Evolutionary conservation across 2,329 filamentous ascomycete genomes (phyloP).

Genomic region (Tricladium varicosporioides): DNA sequence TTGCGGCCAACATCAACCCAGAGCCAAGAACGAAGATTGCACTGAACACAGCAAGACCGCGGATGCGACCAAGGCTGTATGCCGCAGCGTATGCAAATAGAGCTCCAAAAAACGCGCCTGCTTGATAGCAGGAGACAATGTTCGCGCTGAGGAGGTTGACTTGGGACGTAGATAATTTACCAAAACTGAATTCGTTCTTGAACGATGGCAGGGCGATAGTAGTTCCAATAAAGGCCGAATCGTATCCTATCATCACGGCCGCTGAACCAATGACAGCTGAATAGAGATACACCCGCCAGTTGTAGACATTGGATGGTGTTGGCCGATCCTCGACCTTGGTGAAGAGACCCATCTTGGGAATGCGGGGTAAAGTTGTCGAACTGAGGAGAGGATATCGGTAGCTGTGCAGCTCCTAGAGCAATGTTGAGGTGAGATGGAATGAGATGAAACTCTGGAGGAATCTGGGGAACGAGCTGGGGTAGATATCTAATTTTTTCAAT

Average conservation of each 20-base stretch:
- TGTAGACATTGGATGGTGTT: conserved; percentile 57
- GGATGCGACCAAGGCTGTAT: conserved; percentile 66
- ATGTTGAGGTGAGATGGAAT: too few relatives aligned
- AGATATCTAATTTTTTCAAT: not conserved
- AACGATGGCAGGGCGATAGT: conserved; percentile 72
- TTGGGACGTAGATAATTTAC: conserved; percentile 42
- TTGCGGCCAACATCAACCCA: conserved; percentile 69
- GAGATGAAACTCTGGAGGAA: not conserved
- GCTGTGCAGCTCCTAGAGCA: too few relatives aligned
- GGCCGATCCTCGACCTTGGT: conserved; percentile 54
- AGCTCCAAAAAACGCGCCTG: conserved; percentile 81
- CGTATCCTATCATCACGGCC: conserved; percentile 55
- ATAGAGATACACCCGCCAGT: conserved; percentile 57
- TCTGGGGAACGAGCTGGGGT: conserved; percentile 2
- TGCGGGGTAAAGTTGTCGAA: not conserved
- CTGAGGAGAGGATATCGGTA: too few relatives aligned
- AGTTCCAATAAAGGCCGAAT: conserved; percentile 77
- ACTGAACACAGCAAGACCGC: conserved; percentile 59
- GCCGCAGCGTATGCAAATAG: conserved; percentile 64
- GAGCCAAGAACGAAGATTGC: conserved; percentile 68
- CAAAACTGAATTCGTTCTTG: conserved; percentile 64
- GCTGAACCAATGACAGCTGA: conserved; percentile 55
- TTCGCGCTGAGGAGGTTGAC: conserved; percentile 66
- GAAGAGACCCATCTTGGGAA: conserved; percentile 40
- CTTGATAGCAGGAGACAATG: conserved; percentile 79